A percentile compares a stretch with the other conserved stretches of the same genome.
These are phyloP conservation scores for Cymbomonas tetramitiformis DNA, from an alignment of 139 green algal species.

Conservation along the genomic window DNA sequence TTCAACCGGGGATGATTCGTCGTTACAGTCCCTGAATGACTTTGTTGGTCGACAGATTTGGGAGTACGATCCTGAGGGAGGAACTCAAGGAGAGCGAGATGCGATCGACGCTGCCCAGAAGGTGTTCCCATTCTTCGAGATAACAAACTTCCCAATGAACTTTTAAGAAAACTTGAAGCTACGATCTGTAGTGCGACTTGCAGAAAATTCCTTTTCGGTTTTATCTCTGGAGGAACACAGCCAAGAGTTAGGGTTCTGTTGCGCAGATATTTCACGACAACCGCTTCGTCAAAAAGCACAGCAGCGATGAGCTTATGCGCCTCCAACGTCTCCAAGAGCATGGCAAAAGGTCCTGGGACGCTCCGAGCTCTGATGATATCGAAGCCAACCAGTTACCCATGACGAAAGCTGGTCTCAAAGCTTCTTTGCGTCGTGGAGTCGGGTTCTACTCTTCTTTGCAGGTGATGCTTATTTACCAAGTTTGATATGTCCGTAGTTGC, in stretches of 20 bases:
- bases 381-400: not conserved
- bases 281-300: conserved; percentile 53
- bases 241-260: too few species aligned
- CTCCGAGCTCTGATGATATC: not conserved
- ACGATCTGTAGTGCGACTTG: too few species aligned
- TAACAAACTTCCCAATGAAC: too few species aligned
- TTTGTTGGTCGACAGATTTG: conserved; percentile 3
- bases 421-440: not conserved
- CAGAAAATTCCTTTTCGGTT: too few species aligned
- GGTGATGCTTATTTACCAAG: too few species aligned
- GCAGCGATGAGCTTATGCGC: conserved; percentile 68
- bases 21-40: not conserved
- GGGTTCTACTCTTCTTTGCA: conserved; percentile 7
- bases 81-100: too few species aligned
- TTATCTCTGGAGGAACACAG: too few species aligned
- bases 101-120: too few species aligned
- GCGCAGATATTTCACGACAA: conserved; percentile 46
- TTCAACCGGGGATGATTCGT: too few species aligned
- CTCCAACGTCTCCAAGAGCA: conserved; percentile 29
- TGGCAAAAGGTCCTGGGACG: too few species aligned
- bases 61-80: not conserved
- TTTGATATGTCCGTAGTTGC: not conserved
- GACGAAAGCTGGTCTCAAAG: not conserved
- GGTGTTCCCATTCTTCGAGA: too few species aligned
- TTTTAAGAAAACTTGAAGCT: too few species aligned